Evolutionary conservation across 1,139 yeast genomes (phyloP).

Genomic region (Casaregolazyma suthepensis): DNA sequence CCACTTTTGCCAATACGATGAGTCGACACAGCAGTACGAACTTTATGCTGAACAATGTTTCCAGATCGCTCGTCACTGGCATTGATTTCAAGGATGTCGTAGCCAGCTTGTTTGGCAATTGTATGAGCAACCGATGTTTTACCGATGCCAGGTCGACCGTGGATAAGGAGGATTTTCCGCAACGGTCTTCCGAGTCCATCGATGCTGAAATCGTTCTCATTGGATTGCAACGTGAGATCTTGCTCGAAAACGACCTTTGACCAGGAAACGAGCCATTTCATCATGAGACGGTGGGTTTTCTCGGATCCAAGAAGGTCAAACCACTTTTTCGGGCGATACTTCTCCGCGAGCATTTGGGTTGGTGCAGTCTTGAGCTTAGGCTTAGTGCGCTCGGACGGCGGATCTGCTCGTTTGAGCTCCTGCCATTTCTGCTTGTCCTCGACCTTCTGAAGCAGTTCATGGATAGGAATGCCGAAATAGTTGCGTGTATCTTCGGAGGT

Average conservation of each 20-base stretch:
- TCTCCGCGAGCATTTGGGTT: conserved; percentile 52
- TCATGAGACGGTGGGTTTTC: conserved; percentile 58
- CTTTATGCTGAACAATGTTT: conserved; percentile 48
- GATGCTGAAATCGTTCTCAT: conserved; percentile 17
- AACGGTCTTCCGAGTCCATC: conserved; percentile 47
- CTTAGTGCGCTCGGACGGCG: background rate
- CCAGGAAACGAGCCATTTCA: conserved; percentile 85
- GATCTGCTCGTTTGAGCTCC: conserved; percentile 1
- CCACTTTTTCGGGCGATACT: conserved; percentile 71
- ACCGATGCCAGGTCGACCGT: conserved; percentile 96
- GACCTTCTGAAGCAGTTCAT: conserved; percentile 21
- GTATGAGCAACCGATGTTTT: conserved; percentile 87
- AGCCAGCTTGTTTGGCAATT: conserved; percentile 77
- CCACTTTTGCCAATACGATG: conserved; percentile 46
- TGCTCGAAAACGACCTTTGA: conserved; percentile 57
- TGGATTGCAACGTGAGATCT: conserved; percentile 16
- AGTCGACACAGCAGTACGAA: conserved; percentile 64
- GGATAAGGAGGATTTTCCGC: conserved; percentile 63
- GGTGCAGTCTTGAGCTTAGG: background rate
- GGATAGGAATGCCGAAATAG: conserved; percentile 30
- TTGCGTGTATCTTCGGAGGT: conserved; percentile 11
- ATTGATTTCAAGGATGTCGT: conserved; percentile 74
- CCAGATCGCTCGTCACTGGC: conserved; percentile 83
- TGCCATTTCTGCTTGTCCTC: conserved; percentile 10
- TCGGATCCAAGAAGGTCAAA: conserved; percentile 80